phyloP scores from a whole-genome alignment of 306 rosid genomes.

The Cotoneaster glaucophyllus region DNA sequence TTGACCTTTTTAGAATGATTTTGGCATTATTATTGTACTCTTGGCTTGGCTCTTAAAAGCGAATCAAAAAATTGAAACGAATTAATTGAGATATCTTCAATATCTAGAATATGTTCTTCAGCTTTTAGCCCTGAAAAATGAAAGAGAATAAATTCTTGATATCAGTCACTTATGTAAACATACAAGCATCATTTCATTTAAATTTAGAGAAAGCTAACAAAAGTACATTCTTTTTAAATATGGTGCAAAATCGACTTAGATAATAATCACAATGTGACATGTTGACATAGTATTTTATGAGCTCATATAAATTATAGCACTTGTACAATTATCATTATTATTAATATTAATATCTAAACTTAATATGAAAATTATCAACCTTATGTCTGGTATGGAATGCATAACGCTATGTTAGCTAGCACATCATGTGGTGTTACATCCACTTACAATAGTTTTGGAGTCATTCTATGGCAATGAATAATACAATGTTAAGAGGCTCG shows the following conservation, averaged over 20 bases:
- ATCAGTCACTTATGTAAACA: neutral
- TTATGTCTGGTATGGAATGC: neutral
- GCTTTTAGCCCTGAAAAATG: neutral
- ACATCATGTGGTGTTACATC: neutral
- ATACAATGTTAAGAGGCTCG: too few species aligned
- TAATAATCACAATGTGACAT: neutral
- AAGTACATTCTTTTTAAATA: neutral
- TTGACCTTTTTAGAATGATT: neutral
- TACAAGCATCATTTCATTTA: neutral
- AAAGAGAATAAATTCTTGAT: neutral
- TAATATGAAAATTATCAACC: neutral
- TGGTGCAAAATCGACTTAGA: neutral
- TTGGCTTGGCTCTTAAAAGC: neutral
- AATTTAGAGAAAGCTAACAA: neutral
- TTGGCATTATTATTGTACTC: neutral
- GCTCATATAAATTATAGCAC: neutral
- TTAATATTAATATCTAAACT: neutral
- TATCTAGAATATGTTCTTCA: neutral
- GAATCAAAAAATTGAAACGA: neutral
- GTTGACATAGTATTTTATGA: neutral
- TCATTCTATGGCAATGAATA: neutral
- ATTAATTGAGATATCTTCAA: neutral
- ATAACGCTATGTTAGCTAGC: too few species aligned
- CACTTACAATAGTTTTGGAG: neutral
- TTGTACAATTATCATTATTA: neutral